These are phyloP conservation scores for Acanthamoeba healyi DNA, from an alignment of 208 protist species.

Conservation along the genomic window DNA sequence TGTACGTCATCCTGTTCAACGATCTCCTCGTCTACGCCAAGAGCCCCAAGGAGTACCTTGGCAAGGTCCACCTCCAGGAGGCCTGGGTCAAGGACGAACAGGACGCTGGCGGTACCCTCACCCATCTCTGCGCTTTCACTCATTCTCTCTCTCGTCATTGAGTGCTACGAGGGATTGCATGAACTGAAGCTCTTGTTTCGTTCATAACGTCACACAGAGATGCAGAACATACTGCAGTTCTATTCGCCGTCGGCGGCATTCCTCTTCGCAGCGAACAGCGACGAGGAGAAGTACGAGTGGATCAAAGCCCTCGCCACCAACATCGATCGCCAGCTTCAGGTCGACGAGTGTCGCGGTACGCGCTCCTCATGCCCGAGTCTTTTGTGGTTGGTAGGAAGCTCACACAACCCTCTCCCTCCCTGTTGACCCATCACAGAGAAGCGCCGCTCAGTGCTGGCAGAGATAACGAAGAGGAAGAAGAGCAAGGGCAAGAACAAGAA, in stretches of 20 bases:
- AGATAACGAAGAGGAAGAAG: constrained; percentile 63
- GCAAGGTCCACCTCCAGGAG: constrained; percentile 48
- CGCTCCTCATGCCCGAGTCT: neutral
- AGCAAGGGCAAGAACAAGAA: neutral
- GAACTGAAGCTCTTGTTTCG: neutral
- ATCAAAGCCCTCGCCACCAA: constrained; percentile 58
- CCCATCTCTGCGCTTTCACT: neutral
- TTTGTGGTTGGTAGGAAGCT: neutral
- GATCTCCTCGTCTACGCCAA: constrained; percentile 48
- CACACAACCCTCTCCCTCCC: neutral
- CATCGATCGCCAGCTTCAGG: constrained; percentile 58
- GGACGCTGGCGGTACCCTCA: neutral
- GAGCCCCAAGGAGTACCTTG: constrained; percentile 53
- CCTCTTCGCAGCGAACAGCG: constrained; percentile 52
- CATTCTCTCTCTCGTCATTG: neutral
- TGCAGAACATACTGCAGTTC: constrained; percentile 60
- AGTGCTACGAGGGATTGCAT: no score
- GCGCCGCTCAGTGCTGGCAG: neutral
- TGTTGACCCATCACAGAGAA: neutral
- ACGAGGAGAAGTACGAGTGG: constrained; percentile 70
- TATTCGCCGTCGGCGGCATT: constrained; percentile 59
- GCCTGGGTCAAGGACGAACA: constrained; percentile 66
- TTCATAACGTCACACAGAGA: no score
- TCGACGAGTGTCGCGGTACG: neutral
- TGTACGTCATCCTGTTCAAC: constrained; percentile 63